These are phyloP conservation scores for Ambrosia trifida DNA, from an alignment of 129 eudicot species.

Conservation along the genomic window DNA sequence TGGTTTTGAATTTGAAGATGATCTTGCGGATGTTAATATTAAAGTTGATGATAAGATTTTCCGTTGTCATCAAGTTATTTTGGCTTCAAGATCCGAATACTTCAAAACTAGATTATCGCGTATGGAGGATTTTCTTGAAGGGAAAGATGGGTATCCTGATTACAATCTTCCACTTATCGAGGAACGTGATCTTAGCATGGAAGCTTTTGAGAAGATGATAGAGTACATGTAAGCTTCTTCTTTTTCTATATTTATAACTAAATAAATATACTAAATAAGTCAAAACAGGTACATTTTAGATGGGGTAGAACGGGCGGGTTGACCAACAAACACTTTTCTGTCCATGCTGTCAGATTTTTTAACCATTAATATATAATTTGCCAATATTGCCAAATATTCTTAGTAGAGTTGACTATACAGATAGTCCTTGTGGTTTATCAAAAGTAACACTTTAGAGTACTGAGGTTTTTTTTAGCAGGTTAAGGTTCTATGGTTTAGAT, in stretches of 20 bases:
- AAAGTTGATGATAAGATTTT: conserved; percentile 68
- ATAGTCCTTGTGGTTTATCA: too few relatives aligned
- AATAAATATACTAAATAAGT: too few relatives aligned
- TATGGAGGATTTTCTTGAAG: conserved; percentile 82
- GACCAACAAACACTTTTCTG: too few relatives aligned
- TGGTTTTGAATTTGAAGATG: conserved; percentile 52
- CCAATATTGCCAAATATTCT: too few relatives aligned
- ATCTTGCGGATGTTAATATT: conserved; percentile 88
- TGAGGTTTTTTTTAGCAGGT: too few relatives aligned
- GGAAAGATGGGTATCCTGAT: conserved; percentile 44
- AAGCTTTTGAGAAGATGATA: conserved; percentile 91
- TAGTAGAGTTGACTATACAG: too few relatives aligned
- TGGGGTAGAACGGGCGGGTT: too few relatives aligned
- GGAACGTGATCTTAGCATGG: conserved; percentile 78
- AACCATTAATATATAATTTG: too few relatives aligned
- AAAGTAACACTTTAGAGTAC: too few relatives aligned
- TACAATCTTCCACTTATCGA: conserved; percentile 68
- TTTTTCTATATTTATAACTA: background rate
- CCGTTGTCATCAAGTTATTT: conserved; percentile 89
- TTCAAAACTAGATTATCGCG: conserved; percentile 83
- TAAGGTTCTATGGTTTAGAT: too few relatives aligned
- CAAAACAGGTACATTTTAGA: too few relatives aligned
- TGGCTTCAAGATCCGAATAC: conserved; percentile 95
- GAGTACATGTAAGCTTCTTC: conserved; percentile 82
- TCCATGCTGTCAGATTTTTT: too few relatives aligned